Evolutionary conservation across 2,329 filamentous ascomycete species (phyloP).

Genomic region (Paracoccidioides lutzii): DNA sequence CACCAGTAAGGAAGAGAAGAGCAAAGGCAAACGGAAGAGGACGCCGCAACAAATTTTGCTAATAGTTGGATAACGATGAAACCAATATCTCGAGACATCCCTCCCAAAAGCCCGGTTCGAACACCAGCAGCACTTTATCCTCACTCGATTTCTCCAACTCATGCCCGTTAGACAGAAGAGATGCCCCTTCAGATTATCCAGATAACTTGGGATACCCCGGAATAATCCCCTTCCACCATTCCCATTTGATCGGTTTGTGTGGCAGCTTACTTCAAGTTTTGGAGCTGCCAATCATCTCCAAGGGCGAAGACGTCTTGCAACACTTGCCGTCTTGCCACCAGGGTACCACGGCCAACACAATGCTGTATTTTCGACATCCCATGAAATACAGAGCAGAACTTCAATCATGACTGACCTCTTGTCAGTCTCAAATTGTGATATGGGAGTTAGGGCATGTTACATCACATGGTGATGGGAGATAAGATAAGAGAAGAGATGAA

Average conservation of each 20-base stretch:
- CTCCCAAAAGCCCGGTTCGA: conserved; percentile 33
- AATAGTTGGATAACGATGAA: not conserved
- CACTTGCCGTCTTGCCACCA: conserved; percentile 25
- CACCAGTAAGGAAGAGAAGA: no score
- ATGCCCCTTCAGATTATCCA: conserved; percentile 34
- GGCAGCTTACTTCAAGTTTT: conserved; percentile 44
- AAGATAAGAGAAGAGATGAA: not conserved
- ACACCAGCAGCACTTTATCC: conserved; percentile 31
- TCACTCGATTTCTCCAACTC: conserved; percentile 34
- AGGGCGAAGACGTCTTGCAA: conserved; percentile 43
- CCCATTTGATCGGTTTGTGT: conserved; percentile 13
- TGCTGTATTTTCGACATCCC: no score
- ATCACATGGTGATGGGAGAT: not conserved
- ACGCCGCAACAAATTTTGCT: no score
- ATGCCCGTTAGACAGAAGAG: conserved; percentile 32
- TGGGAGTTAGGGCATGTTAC: not conserved
- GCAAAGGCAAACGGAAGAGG: no score
- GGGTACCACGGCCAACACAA: conserved; percentile 16
- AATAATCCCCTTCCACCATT: conserved; percentile 17
- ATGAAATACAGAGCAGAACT: no score
- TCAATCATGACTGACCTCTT: no score
- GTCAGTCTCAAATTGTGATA: no score
- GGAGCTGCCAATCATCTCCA: conserved; percentile 47
- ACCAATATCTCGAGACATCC: conserved; percentile 32
- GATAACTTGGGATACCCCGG: conserved; percentile 27